Evolutionary conservation across 495 filamentous ascomycete genomes (phyloP), one percentile per base, ranked within the genome.

Genomic region (Jackrogersella minutella): DNA sequence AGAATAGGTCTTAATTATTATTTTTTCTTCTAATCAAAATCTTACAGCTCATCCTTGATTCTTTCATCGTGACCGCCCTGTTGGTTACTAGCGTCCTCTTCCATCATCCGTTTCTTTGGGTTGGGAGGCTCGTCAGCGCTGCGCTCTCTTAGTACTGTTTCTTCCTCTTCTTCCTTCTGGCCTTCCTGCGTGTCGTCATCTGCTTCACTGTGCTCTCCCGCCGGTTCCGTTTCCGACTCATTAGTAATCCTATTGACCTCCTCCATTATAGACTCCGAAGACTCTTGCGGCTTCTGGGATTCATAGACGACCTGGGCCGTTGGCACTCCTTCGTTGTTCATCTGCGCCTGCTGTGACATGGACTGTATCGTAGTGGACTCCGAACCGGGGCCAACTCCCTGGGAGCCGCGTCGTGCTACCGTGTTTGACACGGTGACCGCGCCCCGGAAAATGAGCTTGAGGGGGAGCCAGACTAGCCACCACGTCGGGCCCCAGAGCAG

Each of bases 401-500:
- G 80, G 68, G 30, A 79, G 63, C 14, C 80, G 60, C 52, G 52
- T 13, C 71, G 63, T 31, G 75, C 60, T 21, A 76, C 70, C 14
- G 75, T 51, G 11, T 40, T 61, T 21, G 80, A 75, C 39, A 89
- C 81, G 0, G 80, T 73, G 13, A 83, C 70, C 9, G 80, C 82
- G 36, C 79, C 64, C 36, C 66, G 76, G 41, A 79, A 84, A 9
- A 87, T 52, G n/a, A 89, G 75, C 68, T 86, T 89, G 22, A 94
- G 52, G 2, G 95, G 93, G 43, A 93, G 73, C 86, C 91, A 96
- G 8, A 96, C 73, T 1, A 97, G 74, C 90, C 92, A 92, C 88
- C 91, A 97, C 30, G 93, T 76, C 10, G 96, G 95, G 0, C 95
- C 93, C 78, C 94, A 97, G 6, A 99, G 68, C 6, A 93, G 80